Evolutionary conservation across 495 filamentous ascomycete species (phyloP).

Genomic region (Hypoxylon lienhwacheense): DNA sequence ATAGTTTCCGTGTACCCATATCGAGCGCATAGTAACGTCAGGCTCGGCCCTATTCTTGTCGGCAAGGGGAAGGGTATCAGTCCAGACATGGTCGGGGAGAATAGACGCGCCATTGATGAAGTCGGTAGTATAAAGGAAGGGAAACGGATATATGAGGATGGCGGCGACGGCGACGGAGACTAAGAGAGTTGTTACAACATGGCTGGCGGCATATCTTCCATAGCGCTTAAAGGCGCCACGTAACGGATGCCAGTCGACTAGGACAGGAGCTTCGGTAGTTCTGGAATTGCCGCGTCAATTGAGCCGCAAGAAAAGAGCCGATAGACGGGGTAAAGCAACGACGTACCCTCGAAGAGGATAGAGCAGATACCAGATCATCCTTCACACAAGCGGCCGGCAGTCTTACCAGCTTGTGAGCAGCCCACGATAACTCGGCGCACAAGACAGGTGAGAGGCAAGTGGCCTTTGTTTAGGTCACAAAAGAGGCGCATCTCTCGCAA

Average conservation of each 20-base stretch:
- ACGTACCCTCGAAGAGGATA: slow-evolving; percentile 62
- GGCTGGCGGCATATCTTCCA: slow-evolving; percentile 64
- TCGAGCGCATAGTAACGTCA: slow-evolving; percentile 60
- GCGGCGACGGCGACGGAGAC: slow-evolving; percentile 64
- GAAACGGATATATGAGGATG: slow-evolving; percentile 65
- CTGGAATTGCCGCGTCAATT: slow-evolving; percentile 41
- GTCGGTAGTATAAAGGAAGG: slow-evolving; percentile 67
- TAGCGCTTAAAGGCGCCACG: slow-evolving; percentile 62
- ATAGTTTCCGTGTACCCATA: slow-evolving; percentile 65
- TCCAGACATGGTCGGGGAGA: slow-evolving; percentile 76
- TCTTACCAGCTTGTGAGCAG: slow-evolving; percentile 21
- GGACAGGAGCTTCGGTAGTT: slow-evolving; percentile 64
- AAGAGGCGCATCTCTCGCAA: slow-evolving; percentile 31
- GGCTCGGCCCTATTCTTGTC: slow-evolving; percentile 42
- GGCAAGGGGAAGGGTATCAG: slow-evolving; percentile 62
- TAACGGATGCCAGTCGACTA: slow-evolving; percentile 61
- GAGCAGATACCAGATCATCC: slow-evolving; percentile 64
- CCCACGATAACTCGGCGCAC: slow-evolving; percentile 27
- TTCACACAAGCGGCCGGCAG: slow-evolving; percentile 25
- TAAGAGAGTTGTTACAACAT: slow-evolving; percentile 66
- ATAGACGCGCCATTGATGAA: slow-evolving; percentile 61
- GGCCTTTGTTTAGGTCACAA: slow-evolving; percentile 32
- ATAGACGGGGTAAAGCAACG: slow-evolving; percentile 5
- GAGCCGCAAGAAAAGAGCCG: slow-evolving; percentile 8
- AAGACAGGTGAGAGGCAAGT: slow-evolving; percentile 26